These are phyloP conservation scores for Geopyxis carbonaria DNA, from an alignment of 495 filamentous ascomycete genomes.

Conservation along the genomic window DNA sequence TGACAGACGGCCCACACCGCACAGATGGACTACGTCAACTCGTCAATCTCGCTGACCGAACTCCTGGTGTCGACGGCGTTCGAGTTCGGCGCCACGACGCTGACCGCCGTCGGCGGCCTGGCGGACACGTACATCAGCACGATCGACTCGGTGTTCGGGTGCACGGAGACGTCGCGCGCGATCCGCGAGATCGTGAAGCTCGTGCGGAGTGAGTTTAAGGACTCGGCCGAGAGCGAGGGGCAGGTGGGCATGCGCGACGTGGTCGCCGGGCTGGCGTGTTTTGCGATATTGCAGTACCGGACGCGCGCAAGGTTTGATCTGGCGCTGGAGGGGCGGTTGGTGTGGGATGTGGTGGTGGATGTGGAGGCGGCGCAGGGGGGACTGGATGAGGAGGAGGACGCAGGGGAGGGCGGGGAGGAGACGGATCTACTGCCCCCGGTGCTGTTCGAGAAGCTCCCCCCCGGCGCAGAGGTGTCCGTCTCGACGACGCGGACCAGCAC, in stretches of 20 bases:
- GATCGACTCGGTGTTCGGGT: conserved; percentile 58
- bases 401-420: neutral
- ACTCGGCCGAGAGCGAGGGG: conserved; percentile 38
- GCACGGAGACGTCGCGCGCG: conserved; percentile 63
- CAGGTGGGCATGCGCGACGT: conserved; percentile 52
- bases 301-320: conserved; percentile 43
- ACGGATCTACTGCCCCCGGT: conserved; percentile 11
- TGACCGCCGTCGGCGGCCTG: conserved; percentile 43
- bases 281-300: conserved; percentile 55
- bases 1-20: neutral
- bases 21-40: conserved; percentile 10
- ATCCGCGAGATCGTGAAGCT: conserved; percentile 62
- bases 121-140: conserved; percentile 49
- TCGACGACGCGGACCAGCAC: conserved; percentile 46
- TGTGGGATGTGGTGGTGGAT: conserved; percentile 71
- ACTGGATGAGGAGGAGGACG: neutral
- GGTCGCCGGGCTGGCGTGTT: conserved; percentile 47
- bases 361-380: conserved; percentile 21
- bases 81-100: conserved; percentile 45
- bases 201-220: conserved; percentile 53
- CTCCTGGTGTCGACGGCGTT: conserved; percentile 41
- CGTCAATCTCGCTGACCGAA: conserved; percentile 24
- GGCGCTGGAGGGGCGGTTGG: conserved; percentile 32
- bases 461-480: conserved; percentile 41
- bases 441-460: conserved; percentile 20